phyloP scores from a whole-genome alignment of 176 grass and related monocot genomes.

The Sorghum bicolor region DNA sequence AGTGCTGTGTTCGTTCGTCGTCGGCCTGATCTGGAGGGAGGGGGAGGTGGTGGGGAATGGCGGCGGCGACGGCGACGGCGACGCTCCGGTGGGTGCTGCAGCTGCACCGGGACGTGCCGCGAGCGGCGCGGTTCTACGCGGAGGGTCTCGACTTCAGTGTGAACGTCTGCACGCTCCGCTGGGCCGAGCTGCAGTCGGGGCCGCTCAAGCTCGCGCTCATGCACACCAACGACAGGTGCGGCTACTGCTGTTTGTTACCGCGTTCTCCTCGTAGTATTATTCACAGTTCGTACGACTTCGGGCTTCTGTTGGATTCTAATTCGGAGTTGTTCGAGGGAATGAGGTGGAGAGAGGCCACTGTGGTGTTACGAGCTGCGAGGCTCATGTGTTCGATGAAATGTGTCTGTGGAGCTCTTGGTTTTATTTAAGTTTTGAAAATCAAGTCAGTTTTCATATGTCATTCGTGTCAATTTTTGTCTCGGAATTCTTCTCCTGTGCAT shows the following conservation, averaged over 20 bases:
- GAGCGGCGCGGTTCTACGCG: constrained; percentile 67
- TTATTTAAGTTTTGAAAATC: neutral
- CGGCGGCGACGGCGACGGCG: constrained; percentile 25
- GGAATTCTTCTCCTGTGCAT: neutral
- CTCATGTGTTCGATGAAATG: constrained; percentile 16
- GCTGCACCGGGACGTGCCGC: constrained; percentile 80
- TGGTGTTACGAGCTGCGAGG: neutral
- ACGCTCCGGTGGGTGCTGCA: constrained; percentile 71
- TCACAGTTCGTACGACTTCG: neutral
- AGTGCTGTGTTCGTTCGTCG: too few species aligned
- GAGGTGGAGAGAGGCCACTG: neutral
- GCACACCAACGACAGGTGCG: constrained; percentile 66
- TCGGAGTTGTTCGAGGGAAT: neutral
- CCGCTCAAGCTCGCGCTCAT: constrained; percentile 89
- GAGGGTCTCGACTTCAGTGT: constrained; percentile 80
- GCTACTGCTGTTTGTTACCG: neutral
- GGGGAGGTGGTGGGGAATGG: constrained; percentile 24
- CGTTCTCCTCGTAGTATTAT: neutral
- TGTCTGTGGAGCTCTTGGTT: neutral
- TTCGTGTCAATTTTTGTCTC: neutral
- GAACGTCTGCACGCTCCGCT: constrained; percentile 75
- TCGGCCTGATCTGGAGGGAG: neutral
- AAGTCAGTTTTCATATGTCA: neutral
- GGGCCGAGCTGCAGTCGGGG: constrained; percentile 92
- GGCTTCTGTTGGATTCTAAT: neutral